A percentile compares a stretch with the other conserved stretches of the same genome.
Conservation (phyloP, 2,329 filamentous ascomycete species). For the Apiospora sp. region DNA sequence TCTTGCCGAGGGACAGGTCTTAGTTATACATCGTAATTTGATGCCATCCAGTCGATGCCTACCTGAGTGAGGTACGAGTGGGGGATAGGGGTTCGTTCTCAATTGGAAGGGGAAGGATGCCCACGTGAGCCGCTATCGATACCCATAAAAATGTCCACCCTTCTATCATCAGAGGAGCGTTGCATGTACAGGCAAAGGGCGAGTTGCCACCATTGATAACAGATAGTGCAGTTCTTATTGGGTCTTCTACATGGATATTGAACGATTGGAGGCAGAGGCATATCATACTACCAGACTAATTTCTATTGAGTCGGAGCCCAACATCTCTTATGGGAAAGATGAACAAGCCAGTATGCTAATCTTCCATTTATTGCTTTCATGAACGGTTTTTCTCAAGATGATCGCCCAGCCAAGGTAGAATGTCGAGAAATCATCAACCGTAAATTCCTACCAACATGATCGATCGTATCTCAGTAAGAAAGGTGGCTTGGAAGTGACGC, state of each 20-base stretch:
- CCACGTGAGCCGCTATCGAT: not conserved
- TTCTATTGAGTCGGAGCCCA: too few relatives aligned
- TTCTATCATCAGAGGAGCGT: not conserved
- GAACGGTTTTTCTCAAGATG: not conserved
- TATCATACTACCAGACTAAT: too few relatives aligned
- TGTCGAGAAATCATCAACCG: not conserved
- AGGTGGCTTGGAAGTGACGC: not conserved
- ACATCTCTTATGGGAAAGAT: too few relatives aligned
- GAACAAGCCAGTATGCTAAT: too few relatives aligned
- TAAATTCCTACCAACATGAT: not conserved
- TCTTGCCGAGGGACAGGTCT: slow-evolving; percentile 68
- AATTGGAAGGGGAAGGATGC: not conserved
- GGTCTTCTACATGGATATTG: not conserved
- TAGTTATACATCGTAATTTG: slow-evolving; percentile 62
- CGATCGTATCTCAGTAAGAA: not conserved
- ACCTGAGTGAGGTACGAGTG: not conserved
- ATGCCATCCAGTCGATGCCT: not conserved
- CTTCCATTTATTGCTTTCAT: too few relatives aligned
- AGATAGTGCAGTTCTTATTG: not conserved
- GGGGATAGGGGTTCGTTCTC: not conserved
- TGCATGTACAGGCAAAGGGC: not conserved
- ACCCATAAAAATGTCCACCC: not conserved
- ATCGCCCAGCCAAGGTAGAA: not conserved
- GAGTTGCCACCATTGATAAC: not conserved
- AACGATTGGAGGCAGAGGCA: too few relatives aligned